Base-by-base conservation (phyloP, 805 yeast species). In the Metschnikowia proteae region DNA sequence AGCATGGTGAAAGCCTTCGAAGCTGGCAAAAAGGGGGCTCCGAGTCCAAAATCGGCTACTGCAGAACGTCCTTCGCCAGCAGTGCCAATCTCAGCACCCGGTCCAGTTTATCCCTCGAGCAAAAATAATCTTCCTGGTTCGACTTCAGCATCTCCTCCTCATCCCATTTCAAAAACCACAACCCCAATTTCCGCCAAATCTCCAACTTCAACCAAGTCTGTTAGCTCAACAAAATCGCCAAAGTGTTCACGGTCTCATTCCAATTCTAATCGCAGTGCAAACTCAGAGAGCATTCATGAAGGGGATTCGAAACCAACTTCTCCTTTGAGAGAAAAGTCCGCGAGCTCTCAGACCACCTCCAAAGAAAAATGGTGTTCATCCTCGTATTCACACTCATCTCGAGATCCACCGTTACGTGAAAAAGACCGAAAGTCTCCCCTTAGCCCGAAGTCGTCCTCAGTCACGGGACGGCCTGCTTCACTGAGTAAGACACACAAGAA, bases 121-220 rank as follows among this genome's bases (percentile, higher is more conserved):
- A 32, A 26, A 22, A 33, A 13, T 4, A 33, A 42, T 4, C 27
- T n/a, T 9, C 30, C 45, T 22, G 32, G 9, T 23, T 25, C 31
- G 27, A 17, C 32, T 13, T 26, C 45, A 34, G 6, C 38, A 26
- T 33, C 43, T 5, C 36, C 43, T 8, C 25, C 43, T 10, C 43
- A 40, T n/a, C n/a, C 36, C 8, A 30, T 11, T 13, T 31, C 36
- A 29, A n/a, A 31, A 5, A 31, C 36, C 43, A 40, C 45, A 6
- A 42, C 45, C 3, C 45, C 45, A 5, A 31, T 42, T 10, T 42
- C 45, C 13, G 38, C 45, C 4, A 42, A 42, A 22, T 42, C 45
- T 8, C 45, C 45, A 8, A 17, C n/a, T 27, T 42, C 45, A n/a
- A 33, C 45, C 31, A 42, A 29, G 5, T 33, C 45, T 6, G 26